A percentile compares a stretch with the other conserved stretches of the same genome.
Evolutionary conservation across 805 yeast species (phyloP).

Genomic region (Dipodascus albidus): DNA sequence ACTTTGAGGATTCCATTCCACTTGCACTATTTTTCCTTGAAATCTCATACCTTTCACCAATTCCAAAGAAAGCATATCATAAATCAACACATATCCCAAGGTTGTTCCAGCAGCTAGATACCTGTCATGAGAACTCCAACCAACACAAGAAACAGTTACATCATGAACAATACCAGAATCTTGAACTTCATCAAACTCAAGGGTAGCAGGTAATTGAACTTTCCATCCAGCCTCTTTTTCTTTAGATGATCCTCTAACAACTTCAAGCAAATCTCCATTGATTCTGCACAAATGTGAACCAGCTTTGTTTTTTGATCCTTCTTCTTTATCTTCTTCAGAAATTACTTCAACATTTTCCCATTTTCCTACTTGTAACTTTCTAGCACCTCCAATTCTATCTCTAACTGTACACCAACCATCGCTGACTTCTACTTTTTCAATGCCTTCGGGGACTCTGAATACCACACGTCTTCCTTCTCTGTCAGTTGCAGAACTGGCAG

Average conservation of each 20-base stretch:
- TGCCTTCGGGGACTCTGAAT: constrained; percentile 27
- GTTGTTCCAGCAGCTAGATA: background rate
- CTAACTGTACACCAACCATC: background rate
- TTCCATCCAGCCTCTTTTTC: background rate
- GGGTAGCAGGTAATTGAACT: background rate
- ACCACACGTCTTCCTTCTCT: constrained; percentile 25
- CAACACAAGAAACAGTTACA: background rate
- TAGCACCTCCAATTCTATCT: constrained; percentile 20
- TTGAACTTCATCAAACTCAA: background rate
- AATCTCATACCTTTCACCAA: constrained; percentile 22
- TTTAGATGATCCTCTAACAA: background rate
- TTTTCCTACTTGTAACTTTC: constrained; percentile 26
- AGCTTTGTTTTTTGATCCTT: background rate
- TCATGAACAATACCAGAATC: background rate
- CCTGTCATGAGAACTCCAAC: background rate
- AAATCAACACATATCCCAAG: background rate
- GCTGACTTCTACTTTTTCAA: constrained; percentile 13
- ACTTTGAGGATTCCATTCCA: constrained; percentile 30
- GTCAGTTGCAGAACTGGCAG: constrained; percentile 26
- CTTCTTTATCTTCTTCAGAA: constrained; percentile 9
- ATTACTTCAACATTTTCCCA: constrained; percentile 10
- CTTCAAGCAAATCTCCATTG: background rate
- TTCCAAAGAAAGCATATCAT: constrained; percentile 15
- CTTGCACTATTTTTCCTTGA: constrained; percentile 9
- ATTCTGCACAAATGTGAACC: background rate